These are phyloP conservation scores for Phlebiopsis gigantea DNA, from an alignment of 768 basidiomycete genomes.

Conservation along the genomic window DNA sequence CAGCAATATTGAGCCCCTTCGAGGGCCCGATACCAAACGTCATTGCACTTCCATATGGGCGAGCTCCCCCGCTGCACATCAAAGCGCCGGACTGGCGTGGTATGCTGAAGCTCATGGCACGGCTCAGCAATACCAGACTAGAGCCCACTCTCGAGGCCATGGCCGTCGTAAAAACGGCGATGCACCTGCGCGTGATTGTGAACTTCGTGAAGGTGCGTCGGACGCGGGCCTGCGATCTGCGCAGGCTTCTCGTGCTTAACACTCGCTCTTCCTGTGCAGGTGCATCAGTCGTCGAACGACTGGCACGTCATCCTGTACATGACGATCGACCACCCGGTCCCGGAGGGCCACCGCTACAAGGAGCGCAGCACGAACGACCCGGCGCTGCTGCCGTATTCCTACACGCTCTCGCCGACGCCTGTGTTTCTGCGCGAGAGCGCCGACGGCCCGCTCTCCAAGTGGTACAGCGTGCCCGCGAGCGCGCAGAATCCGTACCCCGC, in stretches of 20 bases:
- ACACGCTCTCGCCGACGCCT: slow-evolving; percentile 54
- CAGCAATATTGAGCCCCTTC: slow-evolving; percentile 42
- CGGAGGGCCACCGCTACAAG: slow-evolving; percentile 40
- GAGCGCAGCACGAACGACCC: slow-evolving; percentile 52
- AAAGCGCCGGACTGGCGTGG: slow-evolving; percentile 73
- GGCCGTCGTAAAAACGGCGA: slow-evolving; percentile 46
- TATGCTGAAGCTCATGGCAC: slow-evolving; percentile 69
- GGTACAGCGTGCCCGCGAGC: slow-evolving; percentile 65
- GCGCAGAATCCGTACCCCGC: slow-evolving; percentile 56
- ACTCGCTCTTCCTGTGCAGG: slow-evolving; percentile 31
- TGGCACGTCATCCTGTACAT: slow-evolving; percentile 80
- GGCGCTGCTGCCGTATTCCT: slow-evolving; percentile 67
- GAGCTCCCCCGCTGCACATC: slow-evolving; percentile 62
- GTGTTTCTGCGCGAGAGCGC: slow-evolving; percentile 57
- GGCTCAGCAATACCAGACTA: slow-evolving; percentile 61
- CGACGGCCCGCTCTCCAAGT: slow-evolving; percentile 61
- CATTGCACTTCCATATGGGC: slow-evolving; percentile 68
- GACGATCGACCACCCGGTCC: slow-evolving; percentile 64
- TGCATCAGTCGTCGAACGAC: slow-evolving; percentile 49
- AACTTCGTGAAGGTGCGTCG: slow-evolving; percentile 69
- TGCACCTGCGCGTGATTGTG: slow-evolving; percentile 66
- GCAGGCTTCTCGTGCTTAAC: not conserved
- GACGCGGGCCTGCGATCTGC: not conserved
- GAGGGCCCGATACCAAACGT: slow-evolving; percentile 58
- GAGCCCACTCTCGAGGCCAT: slow-evolving; percentile 69